These are phyloP conservation scores for Monilinia fructigena DNA, from an alignment of 2,329 filamentous ascomycete species.

Conservation along the genomic window DNA sequence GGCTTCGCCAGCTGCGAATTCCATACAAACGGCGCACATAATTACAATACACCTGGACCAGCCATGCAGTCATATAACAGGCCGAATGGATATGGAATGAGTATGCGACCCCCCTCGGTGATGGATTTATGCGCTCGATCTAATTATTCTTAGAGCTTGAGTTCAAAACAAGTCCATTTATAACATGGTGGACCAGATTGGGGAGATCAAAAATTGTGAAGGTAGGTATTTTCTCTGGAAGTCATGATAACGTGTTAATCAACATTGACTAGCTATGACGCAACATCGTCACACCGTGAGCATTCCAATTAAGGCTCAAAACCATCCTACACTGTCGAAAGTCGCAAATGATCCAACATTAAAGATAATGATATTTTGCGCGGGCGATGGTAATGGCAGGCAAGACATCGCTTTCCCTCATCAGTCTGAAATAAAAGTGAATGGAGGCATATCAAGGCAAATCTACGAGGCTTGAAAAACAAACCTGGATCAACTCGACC, in stretches of 20 bases:
- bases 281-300: conserved; percentile 48
- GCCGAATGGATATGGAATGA: conserved; percentile 16
- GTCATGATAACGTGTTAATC: conserved; percentile 19
- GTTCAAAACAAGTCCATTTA: conserved; percentile 84
- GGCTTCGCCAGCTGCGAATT: conserved; percentile 28
- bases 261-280: conserved; percentile 35
- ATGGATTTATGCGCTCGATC: conserved; percentile 9
- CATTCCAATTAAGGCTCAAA: conserved; percentile 56
- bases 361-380: conserved; percentile 81
- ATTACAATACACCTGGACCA: background rate
- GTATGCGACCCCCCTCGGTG: conserved; percentile 17
- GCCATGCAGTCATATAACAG: conserved; percentile 22
- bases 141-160: conserved; percentile 41
- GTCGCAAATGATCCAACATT: conserved; percentile 41
- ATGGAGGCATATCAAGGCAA: conserved; percentile 85
- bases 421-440: conserved; percentile 89
- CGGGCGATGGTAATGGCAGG: conserved; percentile 57
- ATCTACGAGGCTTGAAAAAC: conserved; percentile 91
- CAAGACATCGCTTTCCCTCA: conserved; percentile 88
- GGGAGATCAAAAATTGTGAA: conserved; percentile 66
- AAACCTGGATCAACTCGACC: conserved; percentile 93
- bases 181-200: conserved; percentile 63
- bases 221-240: conserved; percentile 51
- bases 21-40: conserved; percentile 11
- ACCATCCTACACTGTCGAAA: conserved; percentile 43